phyloP scores from a whole-genome alignment of 345 rosid genomes.

The Moricandia moricandioides region DNA sequence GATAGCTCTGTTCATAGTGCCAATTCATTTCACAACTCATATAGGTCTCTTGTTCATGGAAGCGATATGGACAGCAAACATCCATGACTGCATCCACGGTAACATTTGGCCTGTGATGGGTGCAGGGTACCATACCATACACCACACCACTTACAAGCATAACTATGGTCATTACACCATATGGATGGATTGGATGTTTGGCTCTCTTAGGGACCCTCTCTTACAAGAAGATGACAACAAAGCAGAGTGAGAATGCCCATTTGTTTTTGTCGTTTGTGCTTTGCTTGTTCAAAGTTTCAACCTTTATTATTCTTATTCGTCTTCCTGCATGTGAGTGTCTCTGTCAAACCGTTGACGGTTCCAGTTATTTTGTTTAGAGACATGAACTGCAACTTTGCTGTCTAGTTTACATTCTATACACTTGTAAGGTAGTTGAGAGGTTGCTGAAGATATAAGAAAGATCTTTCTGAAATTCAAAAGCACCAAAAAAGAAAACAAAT shows the following conservation, averaged over 20 bases:
- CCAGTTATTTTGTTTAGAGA: not conserved
- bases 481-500: not conserved
- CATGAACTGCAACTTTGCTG: not conserved
- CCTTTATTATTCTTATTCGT: not conserved
- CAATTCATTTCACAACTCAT: slow-evolving; percentile 77
- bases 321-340: not conserved
- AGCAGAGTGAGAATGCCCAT: slow-evolving; percentile 8
- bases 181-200: slow-evolving; percentile 99
- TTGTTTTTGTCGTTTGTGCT: not conserved
- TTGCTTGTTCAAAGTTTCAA: slow-evolving; percentile 16
- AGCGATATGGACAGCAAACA: slow-evolving; percentile 87
- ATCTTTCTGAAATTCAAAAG: not conserved
- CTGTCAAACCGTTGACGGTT: not conserved
- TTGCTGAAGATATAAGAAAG: not conserved
- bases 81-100: slow-evolving; percentile 88
- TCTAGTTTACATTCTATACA: not conserved
- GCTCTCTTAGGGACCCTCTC: slow-evolving; percentile 74
- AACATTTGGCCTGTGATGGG: slow-evolving; percentile 95
- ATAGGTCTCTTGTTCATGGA: slow-evolving; percentile 71
- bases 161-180: slow-evolving; percentile 95
- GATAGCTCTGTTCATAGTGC: slow-evolving; percentile 64
- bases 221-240: slow-evolving; percentile 42
- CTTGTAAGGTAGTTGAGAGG: not conserved
- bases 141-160: slow-evolving; percentile 93
- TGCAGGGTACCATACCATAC: slow-evolving; percentile 96